These are phyloP conservation scores for Exophiala viscosa DNA, from an alignment of 2,329 filamentous ascomycete species.

Conservation along the genomic window DNA sequence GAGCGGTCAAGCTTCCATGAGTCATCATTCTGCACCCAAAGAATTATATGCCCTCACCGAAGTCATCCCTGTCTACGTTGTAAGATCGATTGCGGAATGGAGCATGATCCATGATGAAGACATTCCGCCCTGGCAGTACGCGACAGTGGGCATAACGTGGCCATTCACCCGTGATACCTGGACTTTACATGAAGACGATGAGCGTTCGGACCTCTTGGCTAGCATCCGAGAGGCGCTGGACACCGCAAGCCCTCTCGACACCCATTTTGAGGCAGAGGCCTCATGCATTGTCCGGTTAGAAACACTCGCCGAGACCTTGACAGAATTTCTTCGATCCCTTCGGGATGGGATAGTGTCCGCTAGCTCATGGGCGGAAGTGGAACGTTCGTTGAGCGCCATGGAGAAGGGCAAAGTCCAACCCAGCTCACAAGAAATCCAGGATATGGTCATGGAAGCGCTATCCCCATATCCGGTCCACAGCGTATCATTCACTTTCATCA, in stretches of 20 bases:
- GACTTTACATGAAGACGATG: constrained; percentile 39
- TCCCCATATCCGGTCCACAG: constrained; percentile 71
- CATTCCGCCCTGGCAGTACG: constrained; percentile 52
- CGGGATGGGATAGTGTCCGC: constrained; percentile 74
- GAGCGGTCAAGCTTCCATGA: constrained; percentile 19
- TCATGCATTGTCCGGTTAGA: constrained; percentile 69
- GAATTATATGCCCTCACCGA: constrained; percentile 89
- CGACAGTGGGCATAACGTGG: constrained; percentile 50
- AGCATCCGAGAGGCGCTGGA: constrained; percentile 66
- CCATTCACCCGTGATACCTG: constrained; percentile 55
- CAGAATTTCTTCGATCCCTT: constrained; percentile 71
- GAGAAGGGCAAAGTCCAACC: constrained; percentile 46
- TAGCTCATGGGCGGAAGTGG: constrained; percentile 59
- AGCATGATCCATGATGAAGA: constrained; percentile 51
- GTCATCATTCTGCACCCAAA: constrained; percentile 72
- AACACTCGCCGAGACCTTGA: constrained; percentile 64
- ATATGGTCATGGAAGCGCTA: constrained; percentile 69
- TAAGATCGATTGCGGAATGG: constrained; percentile 60
- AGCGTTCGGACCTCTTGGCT: constrained; percentile 44
- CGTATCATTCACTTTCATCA: constrained; percentile 84
- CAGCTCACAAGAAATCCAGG: constrained; percentile 54
- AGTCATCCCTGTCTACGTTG: constrained; percentile 60
- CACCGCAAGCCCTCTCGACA: constrained; percentile 58
- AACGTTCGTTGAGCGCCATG: constrained; percentile 6
- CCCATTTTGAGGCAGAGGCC: constrained; percentile 61